A percentile compares a stretch with the other conserved stretches of the same genome.
Conservation (phyloP, 2,329 filamentous ascomycete species). For the Fusarium xyrophilum region DNA sequence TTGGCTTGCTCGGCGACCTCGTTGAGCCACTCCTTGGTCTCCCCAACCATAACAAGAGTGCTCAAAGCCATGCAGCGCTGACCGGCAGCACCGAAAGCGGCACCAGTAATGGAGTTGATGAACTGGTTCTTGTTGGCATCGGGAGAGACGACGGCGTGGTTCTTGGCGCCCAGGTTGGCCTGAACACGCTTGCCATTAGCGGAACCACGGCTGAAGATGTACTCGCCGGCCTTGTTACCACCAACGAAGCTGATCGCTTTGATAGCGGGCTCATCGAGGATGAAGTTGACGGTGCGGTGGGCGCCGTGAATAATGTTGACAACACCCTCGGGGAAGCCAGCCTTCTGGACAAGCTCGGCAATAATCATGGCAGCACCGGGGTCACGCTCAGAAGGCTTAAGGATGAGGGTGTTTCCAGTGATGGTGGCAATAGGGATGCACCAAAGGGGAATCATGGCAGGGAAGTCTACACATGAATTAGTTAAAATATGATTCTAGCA, state of each 20-base stretch:
- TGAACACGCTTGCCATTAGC: conserved; percentile 89
- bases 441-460: conserved; percentile 93
- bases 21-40: conserved; percentile 82
- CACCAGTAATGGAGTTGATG: conserved; percentile 81
- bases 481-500: neutral
- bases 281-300: conserved; percentile 83
- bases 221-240: conserved; percentile 86
- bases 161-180: conserved; percentile 87
- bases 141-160: conserved; percentile 83
- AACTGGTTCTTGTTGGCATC: conserved; percentile 93
- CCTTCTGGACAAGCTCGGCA: conserved; percentile 78
- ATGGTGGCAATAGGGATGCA: conserved; percentile 84
- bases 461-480: conserved; percentile 70
- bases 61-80: conserved; percentile 89
- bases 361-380: conserved; percentile 86
- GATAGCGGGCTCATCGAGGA: conserved; percentile 83
- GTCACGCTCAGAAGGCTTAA: conserved; percentile 88
- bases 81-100: conserved; percentile 83
- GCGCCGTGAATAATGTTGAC: conserved; percentile 84
- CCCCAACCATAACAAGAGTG: conserved; percentile 82
- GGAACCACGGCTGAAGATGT: conserved; percentile 79
- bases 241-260: conserved; percentile 89
- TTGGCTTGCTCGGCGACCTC: conserved; percentile 81
- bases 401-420: conserved; percentile 81
- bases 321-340: conserved; percentile 81